These are phyloP conservation scores for Zygosaccharomyces sapae DNA, from an alignment of 1,139 yeast species.

Conservation along the genomic window DNA sequence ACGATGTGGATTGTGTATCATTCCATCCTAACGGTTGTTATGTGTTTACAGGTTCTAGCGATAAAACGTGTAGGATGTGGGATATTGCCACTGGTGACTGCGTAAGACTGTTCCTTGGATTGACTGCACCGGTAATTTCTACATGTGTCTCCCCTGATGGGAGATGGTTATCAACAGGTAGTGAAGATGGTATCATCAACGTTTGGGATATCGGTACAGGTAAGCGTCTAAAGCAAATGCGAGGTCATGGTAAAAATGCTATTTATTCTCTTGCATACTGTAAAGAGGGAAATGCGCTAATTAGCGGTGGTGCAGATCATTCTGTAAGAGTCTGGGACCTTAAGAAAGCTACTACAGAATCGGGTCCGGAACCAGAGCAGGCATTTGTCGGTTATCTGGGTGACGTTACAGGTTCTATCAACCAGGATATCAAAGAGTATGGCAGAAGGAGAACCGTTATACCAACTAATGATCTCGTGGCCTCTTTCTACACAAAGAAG, in stretches of 20 bases:
- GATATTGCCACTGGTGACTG: slow-evolving; percentile 85
- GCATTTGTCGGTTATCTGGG: slow-evolving; percentile 44
- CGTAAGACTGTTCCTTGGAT: slow-evolving; percentile 93
- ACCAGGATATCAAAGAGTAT: slow-evolving; percentile 38
- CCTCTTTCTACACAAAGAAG: slow-evolving; percentile 88
- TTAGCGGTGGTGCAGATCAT: slow-evolving; percentile 90
- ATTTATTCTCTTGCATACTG: slow-evolving; percentile 84
- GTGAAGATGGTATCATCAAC: slow-evolving; percentile 85
- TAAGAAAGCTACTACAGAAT: slow-evolving; percentile 75
- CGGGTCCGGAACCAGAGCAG: slow-evolving; percentile 75
- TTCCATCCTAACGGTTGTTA: slow-evolving; percentile 97
- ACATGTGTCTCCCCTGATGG: slow-evolving; percentile 95
- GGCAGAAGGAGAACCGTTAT: slow-evolving; percentile 61
- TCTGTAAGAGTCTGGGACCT: slow-evolving; percentile 96
- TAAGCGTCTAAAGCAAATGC: slow-evolving; percentile 70
- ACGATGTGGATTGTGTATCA: slow-evolving; percentile 91
- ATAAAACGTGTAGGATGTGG: slow-evolving; percentile 97
- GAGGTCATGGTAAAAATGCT: slow-evolving; percentile 88
- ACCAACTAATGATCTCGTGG: slow-evolving; percentile 86
- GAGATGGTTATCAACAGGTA: slow-evolving; percentile 92
- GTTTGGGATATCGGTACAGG: slow-evolving; percentile 97
- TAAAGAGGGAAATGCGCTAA: slow-evolving; percentile 81
- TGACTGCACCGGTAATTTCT: slow-evolving; percentile 80
- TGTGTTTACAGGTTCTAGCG: slow-evolving; percentile 91
- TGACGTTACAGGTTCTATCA: slow-evolving; percentile 37